Evolutionary conservation across 2,329 filamentous ascomycete genomes (phyloP).

Genomic region (Leptographium wingfieldii): DNA sequence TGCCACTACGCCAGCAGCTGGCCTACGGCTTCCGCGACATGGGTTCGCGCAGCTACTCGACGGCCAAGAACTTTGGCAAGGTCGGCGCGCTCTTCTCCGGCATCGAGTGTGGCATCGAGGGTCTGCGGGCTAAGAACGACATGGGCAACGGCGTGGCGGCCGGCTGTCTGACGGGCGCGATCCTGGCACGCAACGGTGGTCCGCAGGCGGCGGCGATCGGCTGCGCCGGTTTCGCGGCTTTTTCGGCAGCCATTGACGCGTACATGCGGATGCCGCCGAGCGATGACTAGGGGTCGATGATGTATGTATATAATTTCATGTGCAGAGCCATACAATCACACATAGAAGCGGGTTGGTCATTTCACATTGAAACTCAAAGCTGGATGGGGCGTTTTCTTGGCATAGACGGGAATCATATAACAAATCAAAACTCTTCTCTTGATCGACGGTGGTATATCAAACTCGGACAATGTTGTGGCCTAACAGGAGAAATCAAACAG

Average conservation of each 20-base stretch:
- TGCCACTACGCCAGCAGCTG: conserved; percentile 77
- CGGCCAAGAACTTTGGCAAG: conserved; percentile 88
- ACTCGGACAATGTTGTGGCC: neutral
- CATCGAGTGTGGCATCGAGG: conserved; percentile 93
- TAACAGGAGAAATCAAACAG: neutral
- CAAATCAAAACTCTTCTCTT: neutral
- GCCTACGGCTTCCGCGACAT: conserved; percentile 85
- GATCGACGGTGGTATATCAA: too few relatives aligned
- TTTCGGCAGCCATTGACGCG: conserved; percentile 80
- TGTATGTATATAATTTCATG: neutral
- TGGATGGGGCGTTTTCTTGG: neutral
- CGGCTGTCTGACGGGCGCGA: conserved; percentile 83
- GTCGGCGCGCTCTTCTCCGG: conserved; percentile 85
- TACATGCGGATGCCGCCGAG: conserved; percentile 68
- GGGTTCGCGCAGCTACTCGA: conserved; percentile 69
- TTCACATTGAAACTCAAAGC: neutral
- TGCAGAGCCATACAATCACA: neutral
- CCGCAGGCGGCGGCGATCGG: conserved; percentile 80
- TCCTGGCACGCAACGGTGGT: conserved; percentile 74
- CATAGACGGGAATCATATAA: neutral
- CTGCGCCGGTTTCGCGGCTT: conserved; percentile 87
- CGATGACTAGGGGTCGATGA: conserved; percentile 32
- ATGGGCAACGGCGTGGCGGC: conserved; percentile 75
- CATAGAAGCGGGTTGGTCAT: neutral
- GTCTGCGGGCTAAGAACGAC: conserved; percentile 86